phyloP scores from a whole-genome alignment of 331 rosid species.

The Cydonia oblonga region DNA sequence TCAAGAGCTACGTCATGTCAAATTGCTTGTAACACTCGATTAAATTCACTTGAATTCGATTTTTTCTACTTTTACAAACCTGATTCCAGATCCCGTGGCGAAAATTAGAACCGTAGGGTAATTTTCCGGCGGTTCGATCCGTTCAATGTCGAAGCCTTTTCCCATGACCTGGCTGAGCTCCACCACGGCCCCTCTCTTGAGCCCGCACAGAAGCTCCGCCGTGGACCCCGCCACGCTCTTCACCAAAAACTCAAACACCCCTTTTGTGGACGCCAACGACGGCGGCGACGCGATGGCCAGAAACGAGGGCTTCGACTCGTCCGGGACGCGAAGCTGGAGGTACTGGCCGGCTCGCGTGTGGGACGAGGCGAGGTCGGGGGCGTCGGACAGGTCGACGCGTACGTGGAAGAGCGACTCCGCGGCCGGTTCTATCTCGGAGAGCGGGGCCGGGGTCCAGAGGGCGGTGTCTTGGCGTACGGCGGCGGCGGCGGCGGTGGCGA shows the following conservation, averaged over 20 bases:
- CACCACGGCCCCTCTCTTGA: slow-evolving; percentile 82
- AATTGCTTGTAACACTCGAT: too few relatives aligned
- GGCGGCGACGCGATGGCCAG: slow-evolving; percentile 95
- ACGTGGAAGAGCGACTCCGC: slow-evolving; percentile 84
- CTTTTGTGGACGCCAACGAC: slow-evolving; percentile 32
- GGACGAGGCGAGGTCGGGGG: slow-evolving; percentile 61
- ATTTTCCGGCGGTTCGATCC: slow-evolving; percentile 61
- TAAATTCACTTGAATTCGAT: too few relatives aligned
- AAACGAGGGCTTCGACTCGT: slow-evolving; percentile 53
- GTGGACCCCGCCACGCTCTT: slow-evolving; percentile 77
- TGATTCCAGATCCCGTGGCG: slow-evolving; percentile 92
- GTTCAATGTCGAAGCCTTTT: slow-evolving; percentile 56
- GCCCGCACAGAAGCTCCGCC: slow-evolving; percentile 71
- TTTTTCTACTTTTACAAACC: slow-evolving; percentile 20
- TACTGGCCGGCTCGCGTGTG: slow-evolving; percentile 83
- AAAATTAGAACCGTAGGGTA: slow-evolving; percentile 55
- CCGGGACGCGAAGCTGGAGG: slow-evolving; percentile 65
- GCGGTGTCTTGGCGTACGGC: slow-evolving; percentile 72
- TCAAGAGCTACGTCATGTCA: not conserved
- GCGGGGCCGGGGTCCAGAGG: slow-evolving; percentile 74
- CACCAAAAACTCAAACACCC: slow-evolving; percentile 76
- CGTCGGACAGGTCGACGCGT: slow-evolving; percentile 60
- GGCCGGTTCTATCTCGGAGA: slow-evolving; percentile 52
- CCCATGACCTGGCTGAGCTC: slow-evolving; percentile 77
- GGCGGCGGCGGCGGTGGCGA: slow-evolving; percentile 44